Conservation (phyloP, 2,329 filamentous ascomycete genomes). For the Penicillium sp. region DNA sequence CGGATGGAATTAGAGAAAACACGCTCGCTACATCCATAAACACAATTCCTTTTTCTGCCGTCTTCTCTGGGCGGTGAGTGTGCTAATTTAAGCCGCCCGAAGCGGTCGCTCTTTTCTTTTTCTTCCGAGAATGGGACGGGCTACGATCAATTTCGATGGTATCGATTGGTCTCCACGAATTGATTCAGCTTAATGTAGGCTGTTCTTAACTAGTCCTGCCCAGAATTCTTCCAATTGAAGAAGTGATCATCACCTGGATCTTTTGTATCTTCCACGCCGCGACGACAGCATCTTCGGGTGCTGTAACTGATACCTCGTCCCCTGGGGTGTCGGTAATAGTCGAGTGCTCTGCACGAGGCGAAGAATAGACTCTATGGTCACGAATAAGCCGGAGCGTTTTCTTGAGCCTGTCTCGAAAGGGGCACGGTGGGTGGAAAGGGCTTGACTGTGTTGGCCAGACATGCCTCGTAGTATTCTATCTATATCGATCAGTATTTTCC, state of each 20-base stretch:
- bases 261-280: slow-evolving; percentile 41
- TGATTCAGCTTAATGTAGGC: slow-evolving; percentile 6
- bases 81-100: slow-evolving; percentile 7
- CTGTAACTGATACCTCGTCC: slow-evolving; percentile 56
- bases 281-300: slow-evolving; percentile 48
- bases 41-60: slow-evolving; percentile 17
- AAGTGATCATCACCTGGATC: not conserved
- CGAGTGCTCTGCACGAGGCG: slow-evolving; percentile 62
- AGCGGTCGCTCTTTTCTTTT: slow-evolving; percentile 15
- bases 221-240: not conserved
- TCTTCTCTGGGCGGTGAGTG: slow-evolving; percentile 9
- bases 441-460: slow-evolving; percentile 95
- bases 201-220: not conserved
- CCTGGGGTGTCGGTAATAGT: slow-evolving; percentile 68
- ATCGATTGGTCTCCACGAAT: not conserved
- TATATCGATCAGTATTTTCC: not conserved
- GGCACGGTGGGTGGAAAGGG: slow-evolving; percentile 73
- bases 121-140: not conserved
- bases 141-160: no score
- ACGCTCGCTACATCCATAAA: no score
- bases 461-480: slow-evolving; percentile 40
- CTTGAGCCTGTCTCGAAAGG: slow-evolving; percentile 78
- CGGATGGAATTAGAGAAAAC: no score
- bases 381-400: slow-evolving; percentile 99
- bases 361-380: slow-evolving; percentile 65